A percentile compares a stretch with the other conserved stretches of the same genome.
Conservation (phyloP, 805 yeast species). For the Yamadazyma sp. region DNA sequence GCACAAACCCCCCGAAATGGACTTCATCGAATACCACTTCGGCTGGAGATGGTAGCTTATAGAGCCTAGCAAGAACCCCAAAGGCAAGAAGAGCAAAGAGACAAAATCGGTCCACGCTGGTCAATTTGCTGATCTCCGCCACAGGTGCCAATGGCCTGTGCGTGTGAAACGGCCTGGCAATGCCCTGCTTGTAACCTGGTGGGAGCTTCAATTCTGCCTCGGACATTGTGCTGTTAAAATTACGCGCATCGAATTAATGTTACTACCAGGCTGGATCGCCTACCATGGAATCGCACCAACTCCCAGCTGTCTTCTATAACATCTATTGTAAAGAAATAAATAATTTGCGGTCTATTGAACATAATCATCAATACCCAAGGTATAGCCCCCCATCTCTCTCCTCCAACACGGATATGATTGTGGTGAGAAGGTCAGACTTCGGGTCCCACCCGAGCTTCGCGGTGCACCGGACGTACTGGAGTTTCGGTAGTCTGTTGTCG, state of each 20-base stretch:
- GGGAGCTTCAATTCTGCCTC: slow-evolving; percentile 16
- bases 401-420: slow-evolving; percentile 67
- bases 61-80: slow-evolving; percentile 29
- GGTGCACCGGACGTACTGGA: slow-evolving; percentile 65
- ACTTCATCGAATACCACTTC: slow-evolving; percentile 51
- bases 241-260: background rate
- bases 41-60: slow-evolving; percentile 33
- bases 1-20: slow-evolving; percentile 40
- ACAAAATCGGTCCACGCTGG: slow-evolving; percentile 21
- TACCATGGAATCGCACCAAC: no score
- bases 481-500: slow-evolving; percentile 71
- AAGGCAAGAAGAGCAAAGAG: slow-evolving; percentile 23
- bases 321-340: no score
- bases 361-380: slow-evolving; percentile 42
- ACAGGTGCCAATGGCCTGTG: slow-evolving; percentile 21
- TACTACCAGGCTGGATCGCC: no score
- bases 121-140: slow-evolving; percentile 15
- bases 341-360: no score
- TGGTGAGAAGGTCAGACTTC: slow-evolving; percentile 34
- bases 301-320: no score
- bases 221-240: background rate
- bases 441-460: slow-evolving; percentile 86
- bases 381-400: slow-evolving; percentile 78
- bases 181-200: slow-evolving; percentile 32
- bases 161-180: slow-evolving; percentile 28